Percentiles rank a stretch among this genome's conserved stretches.
Conservation (phyloP, 2,329 filamentous ascomycete genomes). For the Epicoccum nigrum region DNA sequence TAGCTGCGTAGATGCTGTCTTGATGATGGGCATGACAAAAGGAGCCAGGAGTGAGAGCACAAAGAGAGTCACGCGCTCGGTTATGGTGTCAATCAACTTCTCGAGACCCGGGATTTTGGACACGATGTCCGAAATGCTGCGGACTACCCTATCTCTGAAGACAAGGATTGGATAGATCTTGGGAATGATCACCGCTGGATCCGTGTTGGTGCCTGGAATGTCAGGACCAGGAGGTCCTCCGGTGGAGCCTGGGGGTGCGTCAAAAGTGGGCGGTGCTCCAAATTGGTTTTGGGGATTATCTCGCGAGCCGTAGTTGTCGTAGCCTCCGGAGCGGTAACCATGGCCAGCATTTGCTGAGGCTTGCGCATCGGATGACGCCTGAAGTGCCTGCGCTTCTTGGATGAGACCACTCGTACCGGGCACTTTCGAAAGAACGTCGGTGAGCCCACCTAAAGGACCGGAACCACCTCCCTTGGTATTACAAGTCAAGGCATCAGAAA, state of each 20-base stretch:
- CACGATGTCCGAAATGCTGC: constrained; percentile 81
- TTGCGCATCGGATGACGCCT: constrained; percentile 56
- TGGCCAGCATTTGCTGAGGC: constrained; percentile 47
- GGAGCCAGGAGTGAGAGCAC: constrained; percentile 89
- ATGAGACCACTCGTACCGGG: constrained; percentile 62
- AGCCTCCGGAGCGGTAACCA: constrained; percentile 55
- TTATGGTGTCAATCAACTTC: constrained; percentile 88
- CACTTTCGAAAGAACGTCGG: constrained; percentile 75
- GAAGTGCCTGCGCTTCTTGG: constrained; percentile 54
- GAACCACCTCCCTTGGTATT: constrained; percentile 40
- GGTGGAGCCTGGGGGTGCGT: constrained; percentile 52
- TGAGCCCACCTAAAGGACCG: constrained; percentile 56
- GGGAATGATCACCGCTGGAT: constrained; percentile 57
- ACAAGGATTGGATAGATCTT: constrained; percentile 93
- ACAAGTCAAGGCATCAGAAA: constrained; percentile 48
- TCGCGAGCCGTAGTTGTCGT: constrained; percentile 48
- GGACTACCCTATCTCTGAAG: constrained; percentile 93
- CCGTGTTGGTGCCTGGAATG: constrained; percentile 80
- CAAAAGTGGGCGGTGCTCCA: constrained; percentile 41
- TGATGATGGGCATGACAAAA: constrained; percentile 90
- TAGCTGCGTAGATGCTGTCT: constrained; percentile 79
- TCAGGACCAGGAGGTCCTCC: constrained; percentile 55
- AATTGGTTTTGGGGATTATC: constrained; percentile 52
- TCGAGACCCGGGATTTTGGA: constrained; percentile 92
- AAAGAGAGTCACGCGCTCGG: constrained; percentile 90